Conservation (phyloP, 257 asterid genomes). For the Osmanthus fragrans region DNA sequence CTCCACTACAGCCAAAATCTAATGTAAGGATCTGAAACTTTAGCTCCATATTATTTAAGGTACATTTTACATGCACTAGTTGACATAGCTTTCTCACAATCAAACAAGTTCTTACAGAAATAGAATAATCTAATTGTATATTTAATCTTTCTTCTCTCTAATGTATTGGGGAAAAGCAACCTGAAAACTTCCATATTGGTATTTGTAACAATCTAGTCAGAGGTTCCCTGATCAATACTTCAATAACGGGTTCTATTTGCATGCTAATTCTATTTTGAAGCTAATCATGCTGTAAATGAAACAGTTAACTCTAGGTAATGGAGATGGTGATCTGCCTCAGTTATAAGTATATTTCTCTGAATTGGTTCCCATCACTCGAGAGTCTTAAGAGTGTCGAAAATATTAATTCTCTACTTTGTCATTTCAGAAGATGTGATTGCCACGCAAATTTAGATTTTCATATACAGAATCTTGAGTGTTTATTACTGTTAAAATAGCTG, state of each 20-base stretch:
- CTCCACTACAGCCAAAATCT: constrained; percentile 71
- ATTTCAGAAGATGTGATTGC: background rate
- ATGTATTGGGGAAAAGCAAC: background rate
- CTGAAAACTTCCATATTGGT: background rate
- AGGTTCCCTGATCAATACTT: background rate
- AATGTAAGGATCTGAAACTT: constrained; percentile 46
- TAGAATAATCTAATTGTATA: background rate
- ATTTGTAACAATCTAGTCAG: background rate
- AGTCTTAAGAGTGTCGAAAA: background rate
- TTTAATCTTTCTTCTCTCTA: background rate
- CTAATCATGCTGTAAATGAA: background rate
- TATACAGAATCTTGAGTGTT: background rate
- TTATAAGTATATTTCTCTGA: background rate
- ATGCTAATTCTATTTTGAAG: background rate
- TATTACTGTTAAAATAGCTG: background rate
- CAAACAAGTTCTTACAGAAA: background rate
- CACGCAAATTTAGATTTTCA: background rate
- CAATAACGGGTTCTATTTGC: background rate
- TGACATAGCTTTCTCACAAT: background rate
- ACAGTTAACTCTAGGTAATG: background rate
- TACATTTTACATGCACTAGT: background rate
- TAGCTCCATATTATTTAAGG: background rate
- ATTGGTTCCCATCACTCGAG: background rate
- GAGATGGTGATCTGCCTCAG: background rate
- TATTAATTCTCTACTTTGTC: background rate